Evolutionary conservation across 331 rosid genomes (phyloP).

Genomic region (Phaseolus coccineus): DNA sequence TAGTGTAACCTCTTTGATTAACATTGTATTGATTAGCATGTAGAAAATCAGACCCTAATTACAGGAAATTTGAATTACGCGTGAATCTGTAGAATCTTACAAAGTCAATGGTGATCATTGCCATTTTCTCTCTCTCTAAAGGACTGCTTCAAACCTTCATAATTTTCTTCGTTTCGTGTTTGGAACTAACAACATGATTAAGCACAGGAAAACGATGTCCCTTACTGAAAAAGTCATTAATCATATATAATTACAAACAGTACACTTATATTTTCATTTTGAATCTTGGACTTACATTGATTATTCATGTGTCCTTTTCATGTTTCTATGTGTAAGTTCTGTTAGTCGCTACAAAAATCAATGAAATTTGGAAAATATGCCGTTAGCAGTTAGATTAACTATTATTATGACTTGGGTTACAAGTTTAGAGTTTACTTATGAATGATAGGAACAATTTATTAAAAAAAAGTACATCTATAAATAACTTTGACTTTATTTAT

Average conservation of each 20-base stretch:
- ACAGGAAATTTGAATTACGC: background rate
- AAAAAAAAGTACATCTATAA: background rate
- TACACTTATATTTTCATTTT: background rate
- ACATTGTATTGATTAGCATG: no score
- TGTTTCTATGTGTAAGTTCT: background rate
- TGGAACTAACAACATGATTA: background rate
- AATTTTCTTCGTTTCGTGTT: background rate
- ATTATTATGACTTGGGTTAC: background rate
- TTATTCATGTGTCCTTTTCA: background rate
- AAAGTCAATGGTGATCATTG: slow-evolving; percentile 7
- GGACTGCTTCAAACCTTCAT: background rate
- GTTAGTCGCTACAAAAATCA: background rate
- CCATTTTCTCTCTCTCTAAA: background rate
- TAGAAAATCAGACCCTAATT: background rate
- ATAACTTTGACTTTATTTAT: background rate
- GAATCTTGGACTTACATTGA: background rate
- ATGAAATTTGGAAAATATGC: background rate
- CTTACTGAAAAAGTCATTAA: background rate
- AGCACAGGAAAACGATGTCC: background rate
- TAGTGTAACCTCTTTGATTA: no score
- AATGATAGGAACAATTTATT: background rate
- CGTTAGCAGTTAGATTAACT: background rate
- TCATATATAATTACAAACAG: background rate
- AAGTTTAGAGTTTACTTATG: background rate
- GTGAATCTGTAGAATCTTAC: background rate